These are phyloP conservation scores for Phytophthora boehmeriae DNA, from an alignment of 352 stramenopile genomes.

Conservation along the genomic window DNA sequence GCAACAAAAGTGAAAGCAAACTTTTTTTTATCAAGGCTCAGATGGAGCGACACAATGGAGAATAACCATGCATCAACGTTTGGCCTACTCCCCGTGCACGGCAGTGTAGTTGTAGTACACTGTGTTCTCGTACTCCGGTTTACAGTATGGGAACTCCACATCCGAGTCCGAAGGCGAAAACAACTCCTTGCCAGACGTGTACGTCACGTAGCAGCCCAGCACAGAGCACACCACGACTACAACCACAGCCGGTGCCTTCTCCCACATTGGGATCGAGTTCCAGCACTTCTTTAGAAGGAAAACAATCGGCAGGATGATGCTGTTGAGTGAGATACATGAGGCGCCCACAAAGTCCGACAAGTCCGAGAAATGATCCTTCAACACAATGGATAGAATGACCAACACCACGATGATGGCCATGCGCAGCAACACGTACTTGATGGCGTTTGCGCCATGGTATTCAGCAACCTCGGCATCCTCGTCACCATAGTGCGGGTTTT, in stretches of 20 bases:
- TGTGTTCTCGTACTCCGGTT: too few species aligned
- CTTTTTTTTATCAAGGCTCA: too few species aligned
- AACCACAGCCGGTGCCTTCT: conserved; percentile 1
- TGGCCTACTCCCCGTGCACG: too few species aligned
- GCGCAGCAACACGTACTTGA: conserved; percentile 17
- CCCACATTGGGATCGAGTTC: conserved; percentile 8
- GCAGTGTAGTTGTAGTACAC: too few species aligned
- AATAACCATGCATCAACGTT: too few species aligned
- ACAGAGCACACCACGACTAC: conserved; percentile 9
- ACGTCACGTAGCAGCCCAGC: too few species aligned
- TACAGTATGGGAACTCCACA: too few species aligned
- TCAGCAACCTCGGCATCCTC: background rate
- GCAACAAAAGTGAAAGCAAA: too few species aligned
- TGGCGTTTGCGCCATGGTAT: conserved; percentile 5
- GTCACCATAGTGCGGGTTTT: too few species aligned
- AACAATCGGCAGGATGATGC: conserved; percentile 28
- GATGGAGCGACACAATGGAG: too few species aligned
- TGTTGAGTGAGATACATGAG: conserved; percentile 9
- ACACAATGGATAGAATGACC: conserved; percentile 14
- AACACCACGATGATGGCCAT: conserved; percentile 11
- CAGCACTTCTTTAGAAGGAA: conserved; percentile 27
- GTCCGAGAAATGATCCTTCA: conserved; percentile 13
- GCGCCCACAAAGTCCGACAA: conserved; percentile 17
- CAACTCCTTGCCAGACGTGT: too few species aligned
- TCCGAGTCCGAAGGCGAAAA: too few species aligned